phyloP scores from a whole-genome alignment of 805 yeast species.

The Brettanomyces bruxellensis region DNA sequence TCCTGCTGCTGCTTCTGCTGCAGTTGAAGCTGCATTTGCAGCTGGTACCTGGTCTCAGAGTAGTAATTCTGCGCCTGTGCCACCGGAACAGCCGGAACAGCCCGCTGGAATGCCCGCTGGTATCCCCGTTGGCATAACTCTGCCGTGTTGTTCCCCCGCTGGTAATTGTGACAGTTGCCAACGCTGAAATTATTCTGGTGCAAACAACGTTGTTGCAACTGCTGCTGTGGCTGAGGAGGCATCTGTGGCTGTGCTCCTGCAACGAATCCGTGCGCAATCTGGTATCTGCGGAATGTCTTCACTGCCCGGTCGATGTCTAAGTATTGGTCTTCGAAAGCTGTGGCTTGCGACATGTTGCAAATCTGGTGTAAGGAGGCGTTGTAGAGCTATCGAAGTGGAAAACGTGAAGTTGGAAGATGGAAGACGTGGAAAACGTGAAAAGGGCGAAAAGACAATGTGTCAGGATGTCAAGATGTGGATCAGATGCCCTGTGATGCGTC shows the following conservation, averaged over 20 bases:
- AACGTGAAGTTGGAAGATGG: no score
- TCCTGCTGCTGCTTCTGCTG: constrained; percentile 7
- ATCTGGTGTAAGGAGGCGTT: no score
- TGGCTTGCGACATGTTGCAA: not conserved
- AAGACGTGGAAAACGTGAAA: no score
- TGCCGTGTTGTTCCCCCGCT: no score
- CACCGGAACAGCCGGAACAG: no score
- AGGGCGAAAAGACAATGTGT: no score
- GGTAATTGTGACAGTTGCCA: not conserved
- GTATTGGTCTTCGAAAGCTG: constrained; percentile 5
- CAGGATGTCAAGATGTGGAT: no score
- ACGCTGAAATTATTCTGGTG: not conserved
- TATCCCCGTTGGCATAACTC: no score
- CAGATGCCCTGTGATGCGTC: no score
- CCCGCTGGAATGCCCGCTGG: no score
- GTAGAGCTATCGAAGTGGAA: no score
- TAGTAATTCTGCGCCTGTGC: not conserved
- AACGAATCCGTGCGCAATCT: not conserved
- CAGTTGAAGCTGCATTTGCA: constrained; percentile 8
- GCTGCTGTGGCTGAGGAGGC: not conserved
- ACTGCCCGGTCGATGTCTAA: constrained; percentile 9
- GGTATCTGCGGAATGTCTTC: constrained; percentile 2
- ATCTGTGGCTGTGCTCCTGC: constrained; percentile 5
- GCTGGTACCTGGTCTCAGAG: not conserved
- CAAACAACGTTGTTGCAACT: not conserved